These are phyloP conservation scores for Pseudotsuga menziesii DNA, from an alignment of 75 land plant genomes.

Conservation along the genomic window DNA sequence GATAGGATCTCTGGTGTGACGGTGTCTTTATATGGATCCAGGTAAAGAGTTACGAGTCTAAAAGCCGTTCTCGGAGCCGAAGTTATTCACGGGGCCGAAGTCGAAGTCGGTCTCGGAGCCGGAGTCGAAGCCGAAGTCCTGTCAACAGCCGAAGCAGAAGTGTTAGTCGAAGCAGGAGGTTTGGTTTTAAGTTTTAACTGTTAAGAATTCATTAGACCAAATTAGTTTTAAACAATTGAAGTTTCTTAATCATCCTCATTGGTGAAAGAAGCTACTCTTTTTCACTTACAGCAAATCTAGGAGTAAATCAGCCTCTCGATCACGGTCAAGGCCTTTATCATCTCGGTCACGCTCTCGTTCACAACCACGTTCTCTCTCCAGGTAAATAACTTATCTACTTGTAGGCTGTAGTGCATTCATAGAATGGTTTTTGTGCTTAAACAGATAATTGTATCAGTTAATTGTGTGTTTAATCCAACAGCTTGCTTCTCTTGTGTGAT, in stretches of 20 bases:
- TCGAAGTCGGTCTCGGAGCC: slow-evolving; percentile 13
- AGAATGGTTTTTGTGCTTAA: background rate
- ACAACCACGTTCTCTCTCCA: slow-evolving; percentile 43
- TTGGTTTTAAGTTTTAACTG: background rate
- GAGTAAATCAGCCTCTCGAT: slow-evolving; percentile 21
- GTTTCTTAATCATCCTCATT: slow-evolving; percentile 11
- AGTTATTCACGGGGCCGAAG: slow-evolving; percentile 17
- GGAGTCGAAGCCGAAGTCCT: slow-evolving; percentile 18
- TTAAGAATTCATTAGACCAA: background rate
- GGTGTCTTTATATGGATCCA: background rate
- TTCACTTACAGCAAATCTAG: slow-evolving; percentile 39
- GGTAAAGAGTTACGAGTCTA: slow-evolving; percentile 5
- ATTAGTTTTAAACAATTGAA: background rate
- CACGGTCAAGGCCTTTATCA: slow-evolving; percentile 33
- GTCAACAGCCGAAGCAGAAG: slow-evolving; percentile 4
- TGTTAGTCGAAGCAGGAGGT: background rate
- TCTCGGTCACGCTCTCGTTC: slow-evolving; percentile 15
- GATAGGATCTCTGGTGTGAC: too few relatives aligned
- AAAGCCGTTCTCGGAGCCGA: slow-evolving; percentile 14
- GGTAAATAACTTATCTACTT: slow-evolving; percentile 18
- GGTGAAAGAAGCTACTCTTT: background rate
- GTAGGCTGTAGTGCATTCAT: background rate
- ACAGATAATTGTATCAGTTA: background rate
- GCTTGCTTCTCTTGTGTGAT: background rate
- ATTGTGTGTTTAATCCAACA: background rate